Evolutionary conservation across 139 green algal species (phyloP).

Genomic region (Prasinococcaceae sp.): DNA sequence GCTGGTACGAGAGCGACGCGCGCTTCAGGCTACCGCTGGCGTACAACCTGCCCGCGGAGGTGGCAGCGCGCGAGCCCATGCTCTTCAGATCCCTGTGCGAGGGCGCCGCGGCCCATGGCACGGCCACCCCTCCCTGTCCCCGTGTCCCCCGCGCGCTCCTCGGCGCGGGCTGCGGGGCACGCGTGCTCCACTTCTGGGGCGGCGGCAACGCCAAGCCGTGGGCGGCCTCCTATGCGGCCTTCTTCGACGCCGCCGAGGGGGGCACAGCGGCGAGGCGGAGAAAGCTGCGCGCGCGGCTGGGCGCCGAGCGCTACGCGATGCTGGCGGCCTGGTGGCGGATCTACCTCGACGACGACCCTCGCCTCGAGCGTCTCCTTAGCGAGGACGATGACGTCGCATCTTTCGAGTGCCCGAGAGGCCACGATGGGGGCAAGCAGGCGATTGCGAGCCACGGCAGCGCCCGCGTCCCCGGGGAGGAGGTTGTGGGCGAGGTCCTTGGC

Average conservation of each 20-base stretch:
- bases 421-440: no score
- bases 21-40: neutral
- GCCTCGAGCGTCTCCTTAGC: no score
- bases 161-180: no score
- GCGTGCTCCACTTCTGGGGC: neutral
- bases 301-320: neutral
- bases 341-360: slow-evolving; percentile 1
- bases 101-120: no score
- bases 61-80: neutral
- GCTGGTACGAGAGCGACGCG: neutral
- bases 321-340: neutral
- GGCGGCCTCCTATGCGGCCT: neutral
- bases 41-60: neutral
- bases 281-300: neutral
- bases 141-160: no score
- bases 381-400: no score
- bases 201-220: neutral
- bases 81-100: neutral
- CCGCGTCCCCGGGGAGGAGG: no score
- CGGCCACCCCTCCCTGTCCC: no score
- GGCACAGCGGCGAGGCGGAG: neutral
- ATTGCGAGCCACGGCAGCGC: no score
- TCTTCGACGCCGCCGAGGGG: neutral
- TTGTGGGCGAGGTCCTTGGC: no score
- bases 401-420: no score